Evolutionary conservation across 2,329 filamentous ascomycete species (phyloP), one percentile per base, ranked within the genome.

Genomic region (Cladophialophora bantiana): DNA sequence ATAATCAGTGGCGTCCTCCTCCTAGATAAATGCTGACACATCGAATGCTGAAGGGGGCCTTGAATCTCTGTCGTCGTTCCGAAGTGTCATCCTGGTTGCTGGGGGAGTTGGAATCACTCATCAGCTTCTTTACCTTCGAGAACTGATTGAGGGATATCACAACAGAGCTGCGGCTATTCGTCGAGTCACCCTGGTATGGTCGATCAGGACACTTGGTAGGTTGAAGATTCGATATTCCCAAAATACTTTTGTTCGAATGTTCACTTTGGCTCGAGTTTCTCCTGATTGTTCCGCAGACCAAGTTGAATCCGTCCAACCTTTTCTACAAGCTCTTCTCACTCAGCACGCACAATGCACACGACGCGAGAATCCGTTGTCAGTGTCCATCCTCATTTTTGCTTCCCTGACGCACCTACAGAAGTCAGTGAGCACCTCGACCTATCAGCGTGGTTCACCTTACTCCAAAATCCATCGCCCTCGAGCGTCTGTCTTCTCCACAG

Each of bases 31-130:
- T n/a, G n/a, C n/a, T n/a, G n/a, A n/a, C n/a, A n/a, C n/a, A n/a
- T n/a, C n/a, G n/a, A n/a, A n/a, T n/a, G n/a, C n/a, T n/a, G n/a
- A n/a, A n/a, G n/a, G n/a, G n/a, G n/a, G n/a, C n/a, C n/a, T n/a
- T n/a, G n/a, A n/a, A 93, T 92, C 48, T 88, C 91, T 65, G 87
- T 96, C 68, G 94, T 98, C 80, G 94, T 98, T 97, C 78, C 94
- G 95, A 45, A 94, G 95, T 56, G 88, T 89, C 53, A 87, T 99
- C 69, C 89, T 99, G 64, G 93, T 97, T 76, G 94, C 94, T 12
- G 94, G 93, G 62, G 92, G 94, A 65, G 93, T 95, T 7, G 94
- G 94, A 68, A 98, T 99, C 80, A 97, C 94, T 0, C 94, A 98
- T 77, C 93, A 96, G 77, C 87, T 98, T 34, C 92, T 93, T 40